Evolutionary conservation across 805 yeast species (phyloP), one percentile per base, ranked within the genome.

Genomic region (Wickerhamomyces strasburgensis): DNA sequence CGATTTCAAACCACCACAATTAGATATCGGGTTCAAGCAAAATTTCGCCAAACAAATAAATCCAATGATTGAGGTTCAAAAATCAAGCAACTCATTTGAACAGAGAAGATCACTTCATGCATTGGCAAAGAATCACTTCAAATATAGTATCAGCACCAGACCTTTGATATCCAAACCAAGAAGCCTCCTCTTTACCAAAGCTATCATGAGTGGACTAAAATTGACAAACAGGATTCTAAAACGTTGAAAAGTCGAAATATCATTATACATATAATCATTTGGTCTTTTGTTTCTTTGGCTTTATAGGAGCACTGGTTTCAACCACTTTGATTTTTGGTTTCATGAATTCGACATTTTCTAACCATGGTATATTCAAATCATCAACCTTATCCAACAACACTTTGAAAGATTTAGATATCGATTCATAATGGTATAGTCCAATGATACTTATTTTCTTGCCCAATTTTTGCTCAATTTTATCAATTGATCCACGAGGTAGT

Each of bases 281-380:
- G 34, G 58, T 56, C 39, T 58, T 60, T 28, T 48, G 49, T 28
- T 54, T 37, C 19, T 31, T 23, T 4, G 33, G 14, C 34, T 34
- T 42, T 0, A 70, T 54, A 0, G 80, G 76, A 7, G 73, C 76
- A 8, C 69, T 58, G 3, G 79, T 71, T 16, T 61, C 42, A 25
- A 75, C 40, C 40, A 70, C 60, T 42, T 68, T 67, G 15, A 76
- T 57, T 14, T 65, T 57, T 4, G 73, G 62, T 27, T 51, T 51
- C 14, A 48, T 31, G 40, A 61, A 68, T n/a, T 47, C 55, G 6
- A 67, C 46, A 11, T 64, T 38, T 14, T 60, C 58, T 35, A 73
- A 52, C 76, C 76, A 74, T 7, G 73, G 73, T 9, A 72, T 62
- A 3, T 59, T 52, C 4, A 71, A 65, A 32, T 63, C 67, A 2